Percentiles rank a stretch among this genome's conserved stretches.
Evolutionary conservation across 2,329 filamentous ascomycete genomes (phyloP).

Genomic region (Colletotrichum eremochloae): DNA sequence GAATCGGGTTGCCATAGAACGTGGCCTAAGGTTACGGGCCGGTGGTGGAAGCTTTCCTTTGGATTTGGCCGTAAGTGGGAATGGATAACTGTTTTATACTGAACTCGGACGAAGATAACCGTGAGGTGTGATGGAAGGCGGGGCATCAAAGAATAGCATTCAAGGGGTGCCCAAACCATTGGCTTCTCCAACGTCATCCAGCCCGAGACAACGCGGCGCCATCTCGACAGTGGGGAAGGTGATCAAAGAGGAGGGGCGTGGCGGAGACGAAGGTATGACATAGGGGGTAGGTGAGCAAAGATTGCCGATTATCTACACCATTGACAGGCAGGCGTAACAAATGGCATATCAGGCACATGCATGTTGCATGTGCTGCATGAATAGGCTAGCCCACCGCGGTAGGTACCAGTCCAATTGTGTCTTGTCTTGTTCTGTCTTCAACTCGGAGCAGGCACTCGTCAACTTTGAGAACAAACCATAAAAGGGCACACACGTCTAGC

Average conservation of each 20-base stretch:
- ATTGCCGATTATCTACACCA: constrained; percentile 22
- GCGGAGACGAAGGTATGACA: constrained; percentile 4
- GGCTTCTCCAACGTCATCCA: constrained; percentile 30
- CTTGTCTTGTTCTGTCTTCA: neutral
- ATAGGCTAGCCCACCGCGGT: neutral
- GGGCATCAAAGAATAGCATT: constrained; percentile 23
- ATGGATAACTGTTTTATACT: constrained; percentile 20
- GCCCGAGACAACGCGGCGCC: constrained; percentile 11
- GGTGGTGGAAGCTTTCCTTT: neutral
- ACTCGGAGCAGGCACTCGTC: neutral
- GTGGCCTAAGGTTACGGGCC: constrained; percentile 14
- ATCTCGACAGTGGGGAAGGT: constrained; percentile 10
- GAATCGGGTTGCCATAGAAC: constrained; percentile 24
- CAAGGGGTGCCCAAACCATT: constrained; percentile 23
- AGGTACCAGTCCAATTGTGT: constrained; percentile 20
- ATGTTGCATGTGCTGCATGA: neutral
- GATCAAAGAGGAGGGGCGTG: constrained; percentile 27
- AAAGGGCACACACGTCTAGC: neutral
- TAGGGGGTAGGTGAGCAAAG: constrained; percentile 12
- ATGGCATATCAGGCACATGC: constrained; percentile 17
- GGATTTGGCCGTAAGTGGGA: constrained; percentile 19
- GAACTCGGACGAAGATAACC: neutral
- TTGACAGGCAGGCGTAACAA: constrained; percentile 16
- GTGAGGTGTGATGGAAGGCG: neutral
- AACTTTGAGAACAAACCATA: constrained; percentile 4